Base-by-base conservation (phyloP, 2,329 filamentous ascomycete species). In the Penicillium sp. region DNA sequence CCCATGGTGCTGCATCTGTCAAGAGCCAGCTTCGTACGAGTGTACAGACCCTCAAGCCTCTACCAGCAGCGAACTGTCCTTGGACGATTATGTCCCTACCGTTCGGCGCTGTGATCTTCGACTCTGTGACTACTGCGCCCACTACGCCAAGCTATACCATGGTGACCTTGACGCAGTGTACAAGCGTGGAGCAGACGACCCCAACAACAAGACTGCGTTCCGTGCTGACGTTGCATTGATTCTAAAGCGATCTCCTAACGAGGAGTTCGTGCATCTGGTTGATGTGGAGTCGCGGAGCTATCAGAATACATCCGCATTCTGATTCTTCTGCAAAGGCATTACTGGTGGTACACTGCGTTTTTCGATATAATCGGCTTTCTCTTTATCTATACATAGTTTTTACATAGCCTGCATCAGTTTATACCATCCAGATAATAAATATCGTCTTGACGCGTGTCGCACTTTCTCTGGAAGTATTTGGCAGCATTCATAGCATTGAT, bases 1-100 rank as follows among this genome's bases (percentile, higher is more conserved):
- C 12, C 16, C 57, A 6, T 77, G 72, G 70, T 79, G 77, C 55
- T 64, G 65, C 4, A 44, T 79, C 1, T 79, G 77, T 47, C 67
- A 69, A 2, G 62, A 62, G 10, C 67, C 73, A 1, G 76, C 74
- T 0, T 65, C 65, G 2, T 72, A 69, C 34, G 59, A 60, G 18
- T 79, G 76, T 47, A 42, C 53, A 5, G 51, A 51, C 0, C 26
- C 44, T 5, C 59, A 65, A n/a, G 18, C 23, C 0, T 23, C 55
- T 0, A 48, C 54, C 4, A 39, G 13, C 18, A 12, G 5, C 9
- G 12, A 21, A 16, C 12, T 18, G 36, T 39, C 36, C 12, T 39
- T 39, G 0, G 9, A 4, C 1, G 16, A 21, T 10, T 39, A 39
- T 36, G n/a, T 42, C 8, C 49, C 23, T 26, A 16, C 26, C 41